Evolutionary conservation across 1,139 yeast species (phyloP).

Genomic region (Blastobotrys illinoisensis): DNA sequence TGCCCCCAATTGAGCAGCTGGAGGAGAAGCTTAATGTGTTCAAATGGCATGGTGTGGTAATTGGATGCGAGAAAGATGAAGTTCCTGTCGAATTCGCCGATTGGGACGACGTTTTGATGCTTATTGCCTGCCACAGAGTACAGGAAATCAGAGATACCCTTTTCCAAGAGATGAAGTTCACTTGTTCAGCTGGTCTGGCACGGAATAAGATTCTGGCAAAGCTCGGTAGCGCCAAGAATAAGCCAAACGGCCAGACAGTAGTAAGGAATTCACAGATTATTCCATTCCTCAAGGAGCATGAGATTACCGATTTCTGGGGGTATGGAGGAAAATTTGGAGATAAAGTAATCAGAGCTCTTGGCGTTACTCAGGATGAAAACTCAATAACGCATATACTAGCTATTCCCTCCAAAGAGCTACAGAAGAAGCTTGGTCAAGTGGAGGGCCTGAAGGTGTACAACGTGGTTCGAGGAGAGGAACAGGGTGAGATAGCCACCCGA

Average conservation of each 20-base stretch:
- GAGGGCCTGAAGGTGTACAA: slow-evolving; percentile 41
- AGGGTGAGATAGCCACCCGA: slow-evolving; percentile 49
- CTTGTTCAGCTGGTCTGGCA: slow-evolving; percentile 87
- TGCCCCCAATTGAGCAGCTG: slow-evolving; percentile 42
- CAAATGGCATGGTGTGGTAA: slow-evolving; percentile 31
- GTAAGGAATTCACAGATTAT: slow-evolving; percentile 47
- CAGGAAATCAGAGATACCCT: slow-evolving; percentile 50
- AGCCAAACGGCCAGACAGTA: slow-evolving; percentile 84
- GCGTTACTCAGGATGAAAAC: slow-evolving; percentile 26
- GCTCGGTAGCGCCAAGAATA: slow-evolving; percentile 78
- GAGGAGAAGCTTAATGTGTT: slow-evolving; percentile 34
- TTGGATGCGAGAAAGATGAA: slow-evolving; percentile 12
- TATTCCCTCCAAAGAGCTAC: slow-evolving; percentile 31
- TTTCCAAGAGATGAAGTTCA: slow-evolving; percentile 57
- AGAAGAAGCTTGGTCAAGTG: slow-evolving; percentile 39
- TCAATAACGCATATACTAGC: slow-evolving; percentile 22
- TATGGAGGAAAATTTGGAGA: slow-evolving; percentile 89
- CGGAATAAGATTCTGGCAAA: slow-evolving; percentile 75
- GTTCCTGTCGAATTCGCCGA: slow-evolving; percentile 38
- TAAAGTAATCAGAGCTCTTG: slow-evolving; percentile 40
- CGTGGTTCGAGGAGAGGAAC: slow-evolving; percentile 59
- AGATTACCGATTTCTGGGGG: slow-evolving; percentile 75
- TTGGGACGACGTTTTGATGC: slow-evolving; percentile 79
- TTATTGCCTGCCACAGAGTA: slow-evolving; percentile 61
- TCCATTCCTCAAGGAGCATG: slow-evolving; percentile 54